These are phyloP conservation scores for Novymonas esmeraldas DNA, from an alignment of 208 protist species.

Conservation along the genomic window DNA sequence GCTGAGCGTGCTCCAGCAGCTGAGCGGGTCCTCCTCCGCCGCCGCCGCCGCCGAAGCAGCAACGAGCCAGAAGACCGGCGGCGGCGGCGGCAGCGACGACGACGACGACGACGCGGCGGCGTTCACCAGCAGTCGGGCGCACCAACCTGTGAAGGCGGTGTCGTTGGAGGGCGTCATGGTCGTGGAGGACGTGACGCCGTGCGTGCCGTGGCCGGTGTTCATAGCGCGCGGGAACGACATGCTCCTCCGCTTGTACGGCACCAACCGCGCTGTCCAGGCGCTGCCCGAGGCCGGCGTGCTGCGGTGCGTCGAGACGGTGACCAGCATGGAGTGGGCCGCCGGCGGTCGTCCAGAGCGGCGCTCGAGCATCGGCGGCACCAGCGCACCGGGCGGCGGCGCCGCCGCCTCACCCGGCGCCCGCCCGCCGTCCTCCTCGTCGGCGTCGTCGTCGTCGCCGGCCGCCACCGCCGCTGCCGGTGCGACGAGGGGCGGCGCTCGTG, in stretches of 20 bases:
- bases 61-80: too few relatives aligned
- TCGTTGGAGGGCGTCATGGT: constrained; percentile 37
- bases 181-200: constrained; percentile 41
- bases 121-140: neutral
- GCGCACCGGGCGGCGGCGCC: constrained; percentile 5
- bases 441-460: neutral
- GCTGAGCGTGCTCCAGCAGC: constrained; percentile 28
- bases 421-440: too few relatives aligned
- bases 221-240: constrained; percentile 66
- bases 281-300: constrained; percentile 60
- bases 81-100: constrained; percentile 27
- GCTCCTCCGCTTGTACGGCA: constrained; percentile 66
- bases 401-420: neutral
- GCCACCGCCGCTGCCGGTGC: neutral
- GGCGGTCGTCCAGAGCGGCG: constrained; percentile 28
- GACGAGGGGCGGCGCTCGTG: too few relatives aligned
- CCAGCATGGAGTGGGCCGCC: constrained; percentile 67
- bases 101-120: neutral
- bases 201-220: constrained; percentile 48
- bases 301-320: constrained; percentile 55
- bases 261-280: constrained; percentile 55
- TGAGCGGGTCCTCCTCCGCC: neutral
- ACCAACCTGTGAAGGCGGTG: constrained; percentile 28
- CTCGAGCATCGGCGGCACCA: constrained; percentile 17
- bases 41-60: neutral